Base-by-base conservation (phyloP, 306 rosid genomes). In the Pyrus pyrifolia region DNA sequence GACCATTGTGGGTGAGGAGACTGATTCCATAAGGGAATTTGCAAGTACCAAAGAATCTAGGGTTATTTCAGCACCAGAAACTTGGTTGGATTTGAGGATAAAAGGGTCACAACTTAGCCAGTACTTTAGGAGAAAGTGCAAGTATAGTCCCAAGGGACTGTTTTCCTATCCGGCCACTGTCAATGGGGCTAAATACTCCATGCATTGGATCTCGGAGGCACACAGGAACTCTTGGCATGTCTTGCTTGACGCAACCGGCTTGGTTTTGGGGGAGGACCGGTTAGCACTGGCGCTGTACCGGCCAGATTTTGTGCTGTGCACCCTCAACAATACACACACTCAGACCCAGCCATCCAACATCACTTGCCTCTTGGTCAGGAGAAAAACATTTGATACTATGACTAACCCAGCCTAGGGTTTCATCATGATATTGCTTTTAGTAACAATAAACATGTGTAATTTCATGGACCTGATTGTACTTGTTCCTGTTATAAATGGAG, bases 71-170 rank as follows among this genome's bases (percentile, higher is more conserved):
- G 85, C 88, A 14, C 85, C 88, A 13, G 83, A 85, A 18, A 79
- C 70, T 52, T 85, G 88, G 88, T 65, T 85, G 74, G 83, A 85
- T 81, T 65, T 85, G 73, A 75, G 88, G 77, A 85, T 85, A 38
- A 85, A 81, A 73, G 88, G 88, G 5, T 85, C 88, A 23, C 88
- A 81, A 53, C 76, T 76, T 6, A 85, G 88, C 31, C 83, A 81
- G 76, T 68, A 85, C 73, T 85, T 85, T 30, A 77, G 85, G 64
- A 79, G 77, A 67, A 83, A 83, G 57, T 51, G 86, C 70, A 83
- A 83, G 31, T 61, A 64, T 21, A 79, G 78, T 55, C 83, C 80
- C 11, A 79, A 75, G 70, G 78, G 86, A 13, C 67, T 83, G 6
- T 83, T 83, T 44, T 70, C 86, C 3, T 79, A 83, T 67, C 78